Base-by-base conservation (phyloP, 139 green algal species). In the Chlamydomonas schloesseri region DNA sequence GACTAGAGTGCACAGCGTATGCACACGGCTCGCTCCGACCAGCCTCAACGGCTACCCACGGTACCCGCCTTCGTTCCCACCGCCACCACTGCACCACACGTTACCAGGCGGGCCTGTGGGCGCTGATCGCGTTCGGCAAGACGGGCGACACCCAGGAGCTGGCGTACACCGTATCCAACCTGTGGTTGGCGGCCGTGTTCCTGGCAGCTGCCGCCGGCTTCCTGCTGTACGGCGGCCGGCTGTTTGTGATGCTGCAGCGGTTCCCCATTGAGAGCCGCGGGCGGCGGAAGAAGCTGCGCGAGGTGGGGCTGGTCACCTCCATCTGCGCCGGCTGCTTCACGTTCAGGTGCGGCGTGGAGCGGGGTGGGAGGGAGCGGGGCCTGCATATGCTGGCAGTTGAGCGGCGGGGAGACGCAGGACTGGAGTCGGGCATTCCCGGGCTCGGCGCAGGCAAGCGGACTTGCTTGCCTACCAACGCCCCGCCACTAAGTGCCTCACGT, bases 221-320 rank as follows among this genome's bases (percentile, higher is more conserved):
- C 90, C 74, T 99, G 81, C 82, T 99, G 36, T 99, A 99, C 88
- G 98, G 98, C 34, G 96, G 97, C 20, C 92, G 96, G 53, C 94
- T 99, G 37, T 98, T 98, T 86, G 79, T 97, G 58, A 99, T 99
- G 96, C 88, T 96, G 74, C 91, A 94, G 82, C 92, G 95, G 42
- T 99, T 99, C 93, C 98, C 98, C 14, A 97, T 99, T 37, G 97
- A 99, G 89, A 97, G 90, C 21, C 89, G 94, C 23, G 98, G 98
- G 2, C 91, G 97, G 36, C 89, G 93, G 65, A 99, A 98, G 93
- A 99, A 99, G 96, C 95, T 99, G 88, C 89, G 92, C 28, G 98
- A 99, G 91, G 97, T 96, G 20, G 97, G 97, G 9, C 90, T 95
- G 71, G 98, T 99, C 21, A 99, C 97, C 3, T 82, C 91, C 73